Base-by-base conservation (phyloP, 495 filamentous ascomycete genomes). In the Trichoderma orchidacearum region DNA sequence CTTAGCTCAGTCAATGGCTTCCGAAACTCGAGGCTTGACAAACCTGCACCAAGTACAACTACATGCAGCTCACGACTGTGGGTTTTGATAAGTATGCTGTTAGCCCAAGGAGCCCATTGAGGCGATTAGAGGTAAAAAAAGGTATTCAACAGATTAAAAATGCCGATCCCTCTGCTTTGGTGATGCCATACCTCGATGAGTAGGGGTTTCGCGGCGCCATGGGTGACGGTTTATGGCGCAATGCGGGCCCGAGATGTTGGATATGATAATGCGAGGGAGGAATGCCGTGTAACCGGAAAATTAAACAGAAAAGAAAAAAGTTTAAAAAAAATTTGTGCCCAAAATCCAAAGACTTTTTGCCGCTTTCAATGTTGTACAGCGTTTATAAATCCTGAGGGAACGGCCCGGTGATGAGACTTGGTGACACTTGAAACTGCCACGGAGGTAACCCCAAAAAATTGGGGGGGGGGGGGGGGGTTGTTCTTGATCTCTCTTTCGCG, bases 21-120 rank as follows among this genome's bases (percentile, higher is more conserved):
- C 50, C 35, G 31, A 27, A n/a, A 29, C 32, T 18, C n/a, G 34
- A 30, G 6, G 18, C 17, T 18, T 50, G 55, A 61, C 83, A 66
- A 71, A 89, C 87, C 89, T 69, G 90, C 85, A 65, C 90, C 90
- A 61, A 96, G 73, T 53, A 96, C 89, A 61, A 95, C 90, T 68
- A 95, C 90, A 64, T 93, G 85, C 66, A 93, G 95, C 78, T 94
- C 90, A 70, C 84, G 80, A 71, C 85, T 87, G 51, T 28, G 18
- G 23, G 17, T 9, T n/a, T 29, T 3, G 15, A 12, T 13, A 53
- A 18, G 30, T 2, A 31, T 48, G 52, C 52, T 12, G 62, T 69
- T 29, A 68, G 62, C 51, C 21, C 17, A 17, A 18, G 51, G 11
- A 12, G 12, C 18, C 12, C 32, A n/a, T 8, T 36, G 8, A 36